Evolutionary conservation across 208 protist species (phyloP), one percentile per base, ranked within the genome.

Genomic region (Trypanosoma melophagium): DNA sequence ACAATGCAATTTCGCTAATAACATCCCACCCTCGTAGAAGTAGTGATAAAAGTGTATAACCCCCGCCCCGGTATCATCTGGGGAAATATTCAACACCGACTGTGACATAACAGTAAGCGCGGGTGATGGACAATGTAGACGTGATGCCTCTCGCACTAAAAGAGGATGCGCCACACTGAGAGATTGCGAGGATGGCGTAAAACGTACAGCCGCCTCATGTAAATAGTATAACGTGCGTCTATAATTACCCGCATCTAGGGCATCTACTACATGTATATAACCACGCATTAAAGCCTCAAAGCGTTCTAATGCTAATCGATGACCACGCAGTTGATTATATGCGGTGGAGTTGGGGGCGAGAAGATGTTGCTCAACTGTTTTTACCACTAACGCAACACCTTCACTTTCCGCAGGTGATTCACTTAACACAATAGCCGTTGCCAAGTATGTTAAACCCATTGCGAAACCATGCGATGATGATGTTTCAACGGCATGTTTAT

Each of bases 11-110:
- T 35, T 53, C 10, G 70, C 71, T 35, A 84, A 69, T 10, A 90
- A 57, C 10, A 86, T 51, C 9, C 72, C 84, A 7, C 76, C 82
- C 49, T 87, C 74, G 13, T 57, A 60, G 57, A 82, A 82, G 58
- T 89, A 90, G 13, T 51, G 49, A 17, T 83, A 61, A 63, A 79
- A 84, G 69, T 85, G 79, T 0, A 57, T 45, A 10, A 84, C 16
- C 28, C 66, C 61, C 0, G 83, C 74, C 13, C 87, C 83, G 3
- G 79, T 83, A 9, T 74, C 42, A 10, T 55, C 64, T 3, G 72
- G 68, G 14, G 55, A 57, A 14, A 70, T 40, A 31, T 69, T 56
- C 31, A 88, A 64, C 8, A 86, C 71, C 2, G 80, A 72, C 21
- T 69, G 49, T 9, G 53, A 65, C 59, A 90, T 77, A 16, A 90